phyloP scores from a whole-genome alignment of 2,329 filamentous ascomycete species.

The Colletotrichum australisinense region DNA sequence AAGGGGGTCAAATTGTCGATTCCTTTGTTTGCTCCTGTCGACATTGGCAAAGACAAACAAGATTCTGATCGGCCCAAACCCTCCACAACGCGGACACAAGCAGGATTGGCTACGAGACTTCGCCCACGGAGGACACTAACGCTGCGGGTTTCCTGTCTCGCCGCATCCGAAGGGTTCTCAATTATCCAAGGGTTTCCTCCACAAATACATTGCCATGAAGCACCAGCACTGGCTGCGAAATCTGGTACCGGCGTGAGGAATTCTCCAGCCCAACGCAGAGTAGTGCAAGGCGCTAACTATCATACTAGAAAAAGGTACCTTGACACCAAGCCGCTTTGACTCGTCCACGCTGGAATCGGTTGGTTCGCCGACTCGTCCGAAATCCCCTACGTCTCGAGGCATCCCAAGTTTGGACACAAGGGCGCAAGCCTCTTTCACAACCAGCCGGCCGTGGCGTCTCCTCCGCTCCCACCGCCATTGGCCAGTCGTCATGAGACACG shows the following conservation, averaged over 20 bases:
- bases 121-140: neutral
- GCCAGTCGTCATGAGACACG: slow-evolving; percentile 3
- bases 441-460: neutral
- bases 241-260: neutral
- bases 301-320: neutral
- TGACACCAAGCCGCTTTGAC: slow-evolving; percentile 19
- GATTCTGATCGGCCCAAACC: slow-evolving; percentile 8
- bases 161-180: neutral
- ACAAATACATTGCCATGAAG: neutral
- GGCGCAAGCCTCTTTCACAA: slow-evolving; percentile 2
- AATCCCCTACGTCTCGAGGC: neutral
- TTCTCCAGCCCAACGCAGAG: neutral
- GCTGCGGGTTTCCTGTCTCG: slow-evolving; percentile 9
- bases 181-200: neutral
- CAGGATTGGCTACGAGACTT: slow-evolving; percentile 2
- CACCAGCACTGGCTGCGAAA: neutral
- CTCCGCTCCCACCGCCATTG: slow-evolving; percentile 4
- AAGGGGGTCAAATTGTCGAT: neutral
- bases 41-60: slow-evolving; percentile 13
- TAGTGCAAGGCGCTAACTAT: slow-evolving; percentile 14
- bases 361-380: slow-evolving; percentile 8
- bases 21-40: slow-evolving; percentile 10
- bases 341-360: neutral
- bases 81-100: neutral
- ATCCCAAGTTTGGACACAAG: neutral